Base-by-base conservation (phyloP, 208 protist genomes). In the Leishmania mexicana region DNA sequence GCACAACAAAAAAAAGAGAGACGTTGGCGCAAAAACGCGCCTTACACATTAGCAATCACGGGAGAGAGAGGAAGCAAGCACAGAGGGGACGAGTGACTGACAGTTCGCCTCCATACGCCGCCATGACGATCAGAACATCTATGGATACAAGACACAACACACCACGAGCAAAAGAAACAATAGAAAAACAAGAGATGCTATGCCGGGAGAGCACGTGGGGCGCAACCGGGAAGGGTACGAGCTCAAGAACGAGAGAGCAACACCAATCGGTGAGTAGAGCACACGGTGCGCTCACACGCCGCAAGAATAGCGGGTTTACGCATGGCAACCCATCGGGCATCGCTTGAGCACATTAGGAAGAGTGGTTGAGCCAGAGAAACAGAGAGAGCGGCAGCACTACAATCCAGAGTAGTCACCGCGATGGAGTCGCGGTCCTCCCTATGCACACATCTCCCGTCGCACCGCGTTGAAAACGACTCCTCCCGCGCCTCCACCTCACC, bases 1-100 rank as follows among this genome's bases (percentile, higher is more conserved):
- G 31, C 65, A 71, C 15, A 24, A 47, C 15, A 47, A 81, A n/a
- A 67, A 76, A 76, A 67, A 74, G 73, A 31, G 67, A 75, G 75
- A 75, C 3, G 31, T 40, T 35, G 31, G 31, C 31, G 31, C 65
- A 78, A 57, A 6, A 35, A 42, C 5, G n/a, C 35, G 15, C 13
- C 45, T 74, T 65, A 74, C 19, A 71, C 42, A 62, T 74, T 74
- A 74, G 70, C 70, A 74, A 42, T 45, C 17, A n/a, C 10, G n/a
- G 45, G 47, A 62, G 51, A 51, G 40, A 73, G 17, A 45, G 17
- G 53, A 57, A 11, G 51, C 6, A 38, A 45, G 10, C 19, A 40
- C 17, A 35, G 24, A 24, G 40, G 68, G 42, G 68, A 73, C 40
- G 8, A 40, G 31, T 4, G 31, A 11, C 31, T 21, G 31, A 28